Conservation (phyloP, 768 basidiomycete species). For the Cantharellus cinnabarinus region DNA sequence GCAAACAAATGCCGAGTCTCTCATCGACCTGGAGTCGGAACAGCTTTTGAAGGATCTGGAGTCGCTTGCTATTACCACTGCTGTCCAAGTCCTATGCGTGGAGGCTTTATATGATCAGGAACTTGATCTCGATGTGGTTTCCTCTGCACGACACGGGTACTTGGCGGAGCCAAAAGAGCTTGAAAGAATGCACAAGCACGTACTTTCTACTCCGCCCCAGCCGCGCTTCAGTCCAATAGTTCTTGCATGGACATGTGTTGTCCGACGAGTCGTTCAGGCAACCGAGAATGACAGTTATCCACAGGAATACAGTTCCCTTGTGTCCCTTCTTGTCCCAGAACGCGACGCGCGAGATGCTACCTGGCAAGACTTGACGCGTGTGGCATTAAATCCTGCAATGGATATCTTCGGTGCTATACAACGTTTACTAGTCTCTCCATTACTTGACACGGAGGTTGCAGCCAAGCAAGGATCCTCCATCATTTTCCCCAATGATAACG, state of each 20-base stretch:
- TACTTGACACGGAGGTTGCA: slow-evolving; percentile 55
- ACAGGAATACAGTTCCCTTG: slow-evolving; percentile 9
- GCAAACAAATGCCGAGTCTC: slow-evolving; percentile 41
- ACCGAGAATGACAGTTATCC: slow-evolving; percentile 18
- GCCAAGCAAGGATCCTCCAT: slow-evolving; percentile 48
- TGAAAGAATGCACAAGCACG: slow-evolving; percentile 43
- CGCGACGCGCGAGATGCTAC: background rate
- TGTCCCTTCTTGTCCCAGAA: slow-evolving; percentile 8
- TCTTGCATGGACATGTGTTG: slow-evolving; percentile 68
- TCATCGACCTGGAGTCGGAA: slow-evolving; percentile 54
- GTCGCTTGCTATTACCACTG: slow-evolving; percentile 45
- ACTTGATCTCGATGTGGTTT: slow-evolving; percentile 47
- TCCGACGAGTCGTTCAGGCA: slow-evolving; percentile 35
- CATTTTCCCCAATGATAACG: slow-evolving; percentile 57
- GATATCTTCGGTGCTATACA: slow-evolving; percentile 3
- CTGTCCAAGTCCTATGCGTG: slow-evolving; percentile 7
- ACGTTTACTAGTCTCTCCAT: slow-evolving; percentile 18
- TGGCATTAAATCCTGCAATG: background rate
- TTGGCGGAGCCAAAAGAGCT: slow-evolving; percentile 44
- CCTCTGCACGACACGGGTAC: slow-evolving; percentile 19
- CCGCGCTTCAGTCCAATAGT: slow-evolving; percentile 52
- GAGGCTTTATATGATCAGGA: slow-evolving; percentile 44
- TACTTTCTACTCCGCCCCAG: slow-evolving; percentile 31
- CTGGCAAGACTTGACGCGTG: background rate
- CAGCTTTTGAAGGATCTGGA: slow-evolving; percentile 47